Evolutionary conservation across 2,329 filamentous ascomycete species (phyloP).

Genomic region (Beauveria australis): DNA sequence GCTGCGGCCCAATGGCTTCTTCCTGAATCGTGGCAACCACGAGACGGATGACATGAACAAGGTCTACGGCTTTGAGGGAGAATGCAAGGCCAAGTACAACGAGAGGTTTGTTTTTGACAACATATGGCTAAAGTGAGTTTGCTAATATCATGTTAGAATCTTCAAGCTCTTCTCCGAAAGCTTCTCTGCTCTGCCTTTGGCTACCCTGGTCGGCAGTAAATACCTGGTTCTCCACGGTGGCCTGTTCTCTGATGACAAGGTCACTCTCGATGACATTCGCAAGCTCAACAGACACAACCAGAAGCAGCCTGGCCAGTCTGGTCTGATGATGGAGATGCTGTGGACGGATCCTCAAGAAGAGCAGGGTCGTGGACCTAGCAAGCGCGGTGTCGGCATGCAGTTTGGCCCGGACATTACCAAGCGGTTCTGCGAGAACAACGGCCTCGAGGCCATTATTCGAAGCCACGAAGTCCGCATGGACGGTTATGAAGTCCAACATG

Average conservation of each 20-base stretch:
- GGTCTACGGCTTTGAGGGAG: constrained; percentile 95
- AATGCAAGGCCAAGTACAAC: constrained; percentile 97
- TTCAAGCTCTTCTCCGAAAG: constrained; percentile 99
- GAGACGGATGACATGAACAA: constrained; percentile 99
- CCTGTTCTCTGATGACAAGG: constrained; percentile 89
- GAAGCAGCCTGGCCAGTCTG: constrained; percentile 83
- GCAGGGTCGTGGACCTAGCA: constrained; percentile 84
- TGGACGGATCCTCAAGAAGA: constrained; percentile 93
- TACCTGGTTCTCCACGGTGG: constrained; percentile 91
- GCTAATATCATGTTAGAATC: constrained; percentile 37
- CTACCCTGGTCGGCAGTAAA: constrained; percentile 83
- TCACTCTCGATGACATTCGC: constrained; percentile 86
- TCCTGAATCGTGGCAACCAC: constrained; percentile 96
- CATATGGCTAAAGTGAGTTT: neutral
- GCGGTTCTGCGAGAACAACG: constrained; percentile 93
- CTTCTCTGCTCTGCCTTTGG: constrained; percentile 87
- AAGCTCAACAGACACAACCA: constrained; percentile 88
- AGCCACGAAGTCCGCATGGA: constrained; percentile 99
- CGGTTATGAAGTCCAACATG: constrained; percentile 97
- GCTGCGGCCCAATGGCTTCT: constrained; percentile 80
- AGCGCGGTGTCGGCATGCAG: constrained; percentile 91
- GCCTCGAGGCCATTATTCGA: constrained; percentile 87
- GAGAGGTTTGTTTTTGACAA: constrained; percentile 45
- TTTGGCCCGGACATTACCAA: constrained; percentile 97
- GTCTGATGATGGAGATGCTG: constrained; percentile 99